These are phyloP conservation scores for Alternaria rosae DNA, from an alignment of 2,329 filamentous ascomycete species.

Conservation along the genomic window DNA sequence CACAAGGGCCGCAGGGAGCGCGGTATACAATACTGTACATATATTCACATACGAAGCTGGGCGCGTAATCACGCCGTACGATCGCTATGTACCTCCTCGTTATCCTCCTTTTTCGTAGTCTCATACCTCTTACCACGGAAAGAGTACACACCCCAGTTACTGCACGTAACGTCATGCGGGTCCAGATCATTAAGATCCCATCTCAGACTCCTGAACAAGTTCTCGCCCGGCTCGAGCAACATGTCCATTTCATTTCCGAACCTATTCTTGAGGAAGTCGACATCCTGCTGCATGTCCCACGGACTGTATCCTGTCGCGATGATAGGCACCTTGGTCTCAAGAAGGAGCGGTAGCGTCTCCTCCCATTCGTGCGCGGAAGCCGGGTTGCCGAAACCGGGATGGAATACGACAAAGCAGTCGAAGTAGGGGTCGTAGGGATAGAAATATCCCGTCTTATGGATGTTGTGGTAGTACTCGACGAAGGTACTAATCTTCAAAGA, in stretches of 20 bases:
- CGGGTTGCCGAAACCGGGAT: constrained; percentile 93
- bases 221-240: constrained; percentile 90
- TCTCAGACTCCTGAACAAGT: constrained; percentile 87
- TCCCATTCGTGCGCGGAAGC: constrained; percentile 94
- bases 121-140: constrained; percentile 97
- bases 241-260: constrained; percentile 91
- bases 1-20: background rate
- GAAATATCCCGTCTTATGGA: constrained; percentile 90
- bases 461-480: constrained; percentile 97
- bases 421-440: constrained; percentile 97
- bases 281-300: constrained; percentile 91
- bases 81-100: constrained; percentile 45
- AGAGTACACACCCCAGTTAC: constrained; percentile 97
- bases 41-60: constrained; percentile 1
- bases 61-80: constrained; percentile 33
- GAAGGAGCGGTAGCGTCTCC: constrained; percentile 83
- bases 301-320: constrained; percentile 96
- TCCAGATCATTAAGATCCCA: constrained; percentile 98
- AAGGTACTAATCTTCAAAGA: constrained; percentile 97
- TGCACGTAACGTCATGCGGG: constrained; percentile 90
- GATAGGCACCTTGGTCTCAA: constrained; percentile 95
- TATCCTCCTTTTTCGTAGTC: constrained; percentile 63
- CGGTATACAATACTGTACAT: constrained; percentile 5
- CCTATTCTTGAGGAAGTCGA: constrained; percentile 86
- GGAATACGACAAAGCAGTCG: constrained; percentile 96